Evolutionary conservation across 2,329 filamentous ascomycete genomes (phyloP), one percentile per base, ranked within the genome.

Genomic region (Huntiella moniliformis): DNA sequence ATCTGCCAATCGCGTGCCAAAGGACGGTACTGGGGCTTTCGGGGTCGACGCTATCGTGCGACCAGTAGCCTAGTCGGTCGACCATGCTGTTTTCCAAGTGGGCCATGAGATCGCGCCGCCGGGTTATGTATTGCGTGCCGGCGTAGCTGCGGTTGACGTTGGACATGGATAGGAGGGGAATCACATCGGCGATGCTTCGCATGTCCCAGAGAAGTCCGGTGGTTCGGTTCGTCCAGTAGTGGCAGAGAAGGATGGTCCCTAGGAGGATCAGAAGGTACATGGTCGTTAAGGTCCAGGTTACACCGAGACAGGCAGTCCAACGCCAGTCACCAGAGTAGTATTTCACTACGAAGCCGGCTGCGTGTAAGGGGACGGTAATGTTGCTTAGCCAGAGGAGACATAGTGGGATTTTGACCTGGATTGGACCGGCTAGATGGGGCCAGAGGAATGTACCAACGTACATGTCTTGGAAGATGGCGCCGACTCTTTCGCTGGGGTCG

Each of bases 201-300:
- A 85, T 73, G 56, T 94, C 85, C 87, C 87, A 95, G 56, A 80
- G 71, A 51, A 94, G 65, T 0, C 86, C 86, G 0, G 85, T 92
- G 54, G 68, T 70, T 28, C 71, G 67, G 16, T 67, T 61, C 45
- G 70, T 63, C 63, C 87, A 83, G 51, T 74, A 79, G n/a, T 74
- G 52, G 51, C 79, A 63, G 7, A 87, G 58, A 1, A 74, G 60
- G 8, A 73, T 46, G 2, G 76, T 55, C 1, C 78, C 74, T 5
- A 73, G 53, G 2, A 79, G 55, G 40, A 88, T 62, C 3, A 85
- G 59, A 32, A 79, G 60, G 61, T 94, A 95, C 1, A 93, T 60
- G 1, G 65, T 76, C 28, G 91, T 73, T 18, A 86, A 65, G 0
- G 77, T 73, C 85, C 86, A 95, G 18, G 81, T 77, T 16, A 91